These are phyloP conservation scores for Cicer cuneatum DNA, from an alignment of 306 rosid genomes.

Conservation along the genomic window DNA sequence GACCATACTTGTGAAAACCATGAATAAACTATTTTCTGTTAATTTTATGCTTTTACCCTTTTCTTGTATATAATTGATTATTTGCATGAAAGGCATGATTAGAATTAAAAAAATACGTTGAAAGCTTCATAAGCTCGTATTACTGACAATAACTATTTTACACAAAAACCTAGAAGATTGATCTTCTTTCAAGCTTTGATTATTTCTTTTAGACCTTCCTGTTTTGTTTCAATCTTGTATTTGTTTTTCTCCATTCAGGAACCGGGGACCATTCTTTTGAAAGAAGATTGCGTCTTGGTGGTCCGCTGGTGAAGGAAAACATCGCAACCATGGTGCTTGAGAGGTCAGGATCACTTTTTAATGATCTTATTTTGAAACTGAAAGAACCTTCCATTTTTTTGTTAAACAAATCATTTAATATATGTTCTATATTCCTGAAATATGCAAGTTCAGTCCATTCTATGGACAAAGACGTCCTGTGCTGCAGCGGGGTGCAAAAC, in stretches of 20 bases:
- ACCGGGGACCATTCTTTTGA: constrained; percentile 96
- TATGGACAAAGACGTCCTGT: constrained; percentile 95
- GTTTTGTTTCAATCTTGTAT: constrained; percentile 28
- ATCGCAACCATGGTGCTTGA: constrained; percentile 99
- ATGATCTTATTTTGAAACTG: constrained; percentile 19
- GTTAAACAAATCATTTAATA: not conserved
- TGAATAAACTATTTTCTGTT: constrained; percentile 30
- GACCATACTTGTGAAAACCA: constrained; percentile 27
- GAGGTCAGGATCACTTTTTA: constrained; percentile 63
- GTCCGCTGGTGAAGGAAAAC: constrained; percentile 83
- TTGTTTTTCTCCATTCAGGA: constrained; percentile 52
- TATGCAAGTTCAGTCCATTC: constrained; percentile 80
- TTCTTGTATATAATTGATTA: constrained; percentile 6
- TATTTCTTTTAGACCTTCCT: constrained; percentile 36
- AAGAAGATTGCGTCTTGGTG: constrained; percentile 91
- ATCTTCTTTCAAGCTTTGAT: constrained; percentile 12
- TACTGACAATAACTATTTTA: not conserved
- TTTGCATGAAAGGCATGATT: constrained; percentile 24
- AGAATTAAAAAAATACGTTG: not conserved
- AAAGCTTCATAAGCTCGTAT: constrained; percentile 28
- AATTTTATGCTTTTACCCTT: not conserved
- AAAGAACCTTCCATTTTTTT: constrained; percentile 2
- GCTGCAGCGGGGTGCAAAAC: constrained; percentile 90
- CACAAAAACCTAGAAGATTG: constrained; percentile 21
- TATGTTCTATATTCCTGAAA: constrained; percentile 20